Conservation (phyloP, 2,329 filamentous ascomycete genomes). For the Elsinoe batatas region DNA sequence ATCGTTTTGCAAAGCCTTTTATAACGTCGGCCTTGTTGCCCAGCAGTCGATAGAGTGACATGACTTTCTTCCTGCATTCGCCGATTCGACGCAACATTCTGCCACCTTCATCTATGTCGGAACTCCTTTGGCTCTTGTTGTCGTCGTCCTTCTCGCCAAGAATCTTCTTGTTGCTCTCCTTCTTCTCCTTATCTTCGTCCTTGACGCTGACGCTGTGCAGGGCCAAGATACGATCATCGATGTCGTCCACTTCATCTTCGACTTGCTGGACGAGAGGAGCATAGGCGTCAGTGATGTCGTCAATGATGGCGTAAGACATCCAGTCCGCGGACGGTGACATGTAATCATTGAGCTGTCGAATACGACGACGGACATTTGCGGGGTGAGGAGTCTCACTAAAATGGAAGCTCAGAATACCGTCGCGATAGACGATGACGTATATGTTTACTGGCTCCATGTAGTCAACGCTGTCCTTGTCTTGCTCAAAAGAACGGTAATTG, state of each 20-base stretch:
- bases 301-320: constrained; percentile 97
- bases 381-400: constrained; percentile 94
- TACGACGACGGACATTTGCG: constrained; percentile 86
- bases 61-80: constrained; percentile 92
- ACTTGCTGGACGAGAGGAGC: constrained; percentile 85
- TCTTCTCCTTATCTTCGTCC: constrained; percentile 19
- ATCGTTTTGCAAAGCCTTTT: constrained; percentile 96
- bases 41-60: constrained; percentile 83
- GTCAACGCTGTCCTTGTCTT: constrained; percentile 78
- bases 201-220: constrained; percentile 54
- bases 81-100: constrained; percentile 91
- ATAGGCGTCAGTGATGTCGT: constrained; percentile 96
- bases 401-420: constrained; percentile 92
- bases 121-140: constrained; percentile 21
- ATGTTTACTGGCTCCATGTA: constrained; percentile 95
- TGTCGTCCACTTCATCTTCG: constrained; percentile 93
- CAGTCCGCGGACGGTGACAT: constrained; percentile 88
- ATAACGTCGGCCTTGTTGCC: constrained; percentile 99
- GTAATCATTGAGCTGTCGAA: constrained; percentile 89
- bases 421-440: constrained; percentile 93
- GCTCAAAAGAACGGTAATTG: constrained; percentile 96
- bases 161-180: constrained; percentile 15
- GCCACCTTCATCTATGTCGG: constrained; percentile 40
- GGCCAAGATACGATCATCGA: constrained; percentile 80
- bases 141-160: constrained; percentile 23